Base-by-base conservation (phyloP, 352 stramenopile species). In the Phytophthora palmivora region DNA sequence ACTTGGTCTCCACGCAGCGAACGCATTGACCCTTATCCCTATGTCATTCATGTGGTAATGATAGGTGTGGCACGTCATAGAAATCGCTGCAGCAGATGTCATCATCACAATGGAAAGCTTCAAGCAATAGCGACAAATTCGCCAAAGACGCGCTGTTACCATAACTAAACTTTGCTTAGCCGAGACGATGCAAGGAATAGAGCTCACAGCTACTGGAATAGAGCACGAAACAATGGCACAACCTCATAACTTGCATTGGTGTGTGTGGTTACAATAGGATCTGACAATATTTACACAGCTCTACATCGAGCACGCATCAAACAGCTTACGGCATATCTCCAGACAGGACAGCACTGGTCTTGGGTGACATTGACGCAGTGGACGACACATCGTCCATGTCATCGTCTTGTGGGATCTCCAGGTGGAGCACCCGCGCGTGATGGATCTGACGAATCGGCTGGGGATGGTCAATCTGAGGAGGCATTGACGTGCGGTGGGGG, bases 261-360 rank as follows among this genome's bases (percentile, higher is more conserved):
- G 44, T 59, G 26, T 53, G 62, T n/a, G 24, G 24, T 71, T 59
- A 63, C 52, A 32, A 63, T 54, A 55, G 15, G 26, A 15, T 58
- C 21, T 42, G 61, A 58, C 60, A 53, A 33, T 67, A 72, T 52
- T 59, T 58, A 73, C 64, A 67, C 49, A 6, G 26, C 44, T 48
- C 33, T 45, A 26, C 6, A 28, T 50, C 22, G 37, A 57, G 36
- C 34, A 46, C 18, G 19, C 21, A 8, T 22, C 21, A 10, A 39
- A 46, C 46, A 58, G 24, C 45, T 64, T 44, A 68, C 9, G 34
- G 18, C 42, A 30, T 34, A 15, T 36, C 42, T 62, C 34, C 49
- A 43, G 61, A 75, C 34, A 66, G 36, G 36, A 61, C 56, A 24
- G 54, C 66, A 67, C 67, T 72, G 44, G 62, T 76, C 62, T 69